Evolutionary conservation across 805 yeast genomes (phyloP).

Genomic region (Yarrowia alimentaria): DNA sequence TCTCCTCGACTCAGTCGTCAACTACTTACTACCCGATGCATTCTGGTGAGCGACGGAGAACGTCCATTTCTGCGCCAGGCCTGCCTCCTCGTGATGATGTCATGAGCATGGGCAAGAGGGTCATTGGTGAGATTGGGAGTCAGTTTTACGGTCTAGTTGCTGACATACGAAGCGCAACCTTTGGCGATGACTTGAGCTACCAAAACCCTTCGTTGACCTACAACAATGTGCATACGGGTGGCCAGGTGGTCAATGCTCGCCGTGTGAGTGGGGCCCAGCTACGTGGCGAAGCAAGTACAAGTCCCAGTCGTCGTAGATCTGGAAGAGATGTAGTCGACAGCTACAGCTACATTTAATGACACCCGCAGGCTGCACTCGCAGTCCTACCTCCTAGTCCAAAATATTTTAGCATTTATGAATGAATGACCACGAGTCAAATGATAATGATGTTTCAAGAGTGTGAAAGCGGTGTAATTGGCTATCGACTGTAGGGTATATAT

Average conservation of each 20-base stretch:
- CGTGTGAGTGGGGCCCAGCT: conserved; percentile 21
- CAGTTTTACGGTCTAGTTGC: conserved; percentile 42
- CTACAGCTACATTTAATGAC: conserved; percentile 10
- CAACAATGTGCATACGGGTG: neutral
- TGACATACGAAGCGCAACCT: conserved; percentile 40
- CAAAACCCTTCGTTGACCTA: conserved; percentile 13
- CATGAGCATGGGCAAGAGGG: conserved; percentile 37
- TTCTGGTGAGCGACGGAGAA: conserved; percentile 8
- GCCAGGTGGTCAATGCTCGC: neutral
- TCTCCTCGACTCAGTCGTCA: conserved; percentile 9
- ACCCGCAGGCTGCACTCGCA: too few relatives aligned
- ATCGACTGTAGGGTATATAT: too few relatives aligned
- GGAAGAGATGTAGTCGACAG: conserved; percentile 23
- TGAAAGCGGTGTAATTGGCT: too few relatives aligned
- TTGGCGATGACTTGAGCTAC: conserved; percentile 35
- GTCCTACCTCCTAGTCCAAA: too few relatives aligned
- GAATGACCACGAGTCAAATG: conserved; percentile 1
- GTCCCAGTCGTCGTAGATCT: conserved; percentile 16
- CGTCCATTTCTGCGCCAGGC: conserved; percentile 19
- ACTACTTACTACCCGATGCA: neutral
- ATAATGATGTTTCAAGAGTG: too few relatives aligned
- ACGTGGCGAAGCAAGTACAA: conserved; percentile 13
- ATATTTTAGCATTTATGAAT: too few relatives aligned
- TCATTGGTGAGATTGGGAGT: conserved; percentile 39
- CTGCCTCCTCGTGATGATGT: conserved; percentile 35